Evolutionary conservation across 2,329 filamentous ascomycete species (phyloP).

Genomic region (Chaetothyriales sp.): DNA sequence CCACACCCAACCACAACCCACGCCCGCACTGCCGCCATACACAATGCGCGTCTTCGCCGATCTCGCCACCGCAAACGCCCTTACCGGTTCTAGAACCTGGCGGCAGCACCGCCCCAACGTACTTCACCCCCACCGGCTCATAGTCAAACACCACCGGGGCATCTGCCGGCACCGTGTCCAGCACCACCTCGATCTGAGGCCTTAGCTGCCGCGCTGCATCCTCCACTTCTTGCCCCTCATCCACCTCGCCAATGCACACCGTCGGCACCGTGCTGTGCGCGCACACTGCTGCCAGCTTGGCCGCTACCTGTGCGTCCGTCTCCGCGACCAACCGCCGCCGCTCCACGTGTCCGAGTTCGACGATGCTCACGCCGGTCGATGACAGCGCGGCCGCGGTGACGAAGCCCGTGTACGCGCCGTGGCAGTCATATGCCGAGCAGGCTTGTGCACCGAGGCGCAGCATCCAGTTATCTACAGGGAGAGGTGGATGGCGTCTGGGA

Average conservation of each 20-base stretch:
- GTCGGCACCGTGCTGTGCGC: constrained; percentile 61
- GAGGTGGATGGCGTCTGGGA: too few species aligned
- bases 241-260: constrained; percentile 66
- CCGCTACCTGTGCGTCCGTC: constrained; percentile 53
- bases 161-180: constrained; percentile 46
- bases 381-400: constrained; percentile 55
- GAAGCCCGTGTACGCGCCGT: constrained; percentile 65
- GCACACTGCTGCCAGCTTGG: constrained; percentile 55
- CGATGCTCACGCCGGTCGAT: constrained; percentile 55
- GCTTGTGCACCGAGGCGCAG: constrained; percentile 65
- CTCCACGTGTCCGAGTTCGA: constrained; percentile 74
- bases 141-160: constrained; percentile 67
- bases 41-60: constrained; percentile 51
- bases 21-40: constrained; percentile 73
- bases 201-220: constrained; percentile 53
- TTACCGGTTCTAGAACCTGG: constrained; percentile 45
- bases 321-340: constrained; percentile 59
- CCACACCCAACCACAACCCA: constrained; percentile 45
- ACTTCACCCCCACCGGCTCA: constrained; percentile 65
- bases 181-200: constrained; percentile 50
- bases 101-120: constrained; percentile 58
- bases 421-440: constrained; percentile 49
- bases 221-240: constrained; percentile 33
- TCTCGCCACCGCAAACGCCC: constrained; percentile 22
- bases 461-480: too few species aligned